phyloP scores from a whole-genome alignment of 306 rosid genomes.

The Myrica gale region DNA sequence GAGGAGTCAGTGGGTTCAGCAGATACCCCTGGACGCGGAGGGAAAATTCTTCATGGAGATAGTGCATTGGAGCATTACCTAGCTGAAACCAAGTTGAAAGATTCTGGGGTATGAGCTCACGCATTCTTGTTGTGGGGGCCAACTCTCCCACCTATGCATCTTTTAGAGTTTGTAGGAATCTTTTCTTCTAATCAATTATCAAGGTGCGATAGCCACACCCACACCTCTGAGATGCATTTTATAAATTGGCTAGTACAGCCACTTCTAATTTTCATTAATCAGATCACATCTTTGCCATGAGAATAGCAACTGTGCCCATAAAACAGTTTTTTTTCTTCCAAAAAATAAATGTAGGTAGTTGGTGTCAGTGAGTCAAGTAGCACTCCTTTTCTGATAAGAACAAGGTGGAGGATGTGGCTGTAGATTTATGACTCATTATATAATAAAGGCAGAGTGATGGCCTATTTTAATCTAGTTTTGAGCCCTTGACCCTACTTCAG shows the following conservation, averaged over 20 bases:
- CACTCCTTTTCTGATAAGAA: not conserved
- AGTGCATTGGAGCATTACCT: constrained; percentile 70
- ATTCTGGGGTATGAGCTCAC: constrained; percentile 52
- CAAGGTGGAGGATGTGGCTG: not conserved
- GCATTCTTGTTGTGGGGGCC: not conserved
- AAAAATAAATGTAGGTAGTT: not conserved
- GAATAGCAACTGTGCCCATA: not conserved
- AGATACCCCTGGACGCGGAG: constrained; percentile 64
- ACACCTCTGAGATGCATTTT: not conserved
- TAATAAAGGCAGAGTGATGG: not conserved
- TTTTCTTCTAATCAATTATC: constrained; percentile 1
- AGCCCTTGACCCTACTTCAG: not conserved
- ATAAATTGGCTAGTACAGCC: not conserved
- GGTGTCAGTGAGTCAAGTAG: not conserved
- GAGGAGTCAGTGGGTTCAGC: constrained; percentile 70
- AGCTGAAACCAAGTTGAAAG: constrained; percentile 42
- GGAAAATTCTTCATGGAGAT: constrained; percentile 72
- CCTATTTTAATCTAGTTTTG: not conserved
- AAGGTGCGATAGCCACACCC: not conserved
- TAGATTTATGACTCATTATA: not conserved
- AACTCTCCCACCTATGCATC: not conserved
- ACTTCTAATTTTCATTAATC: not conserved
- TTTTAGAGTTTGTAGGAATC: not conserved
- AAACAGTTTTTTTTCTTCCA: no score
- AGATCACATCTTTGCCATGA: not conserved